Evolutionary conservation across 2,329 filamentous ascomycete species (phyloP), one percentile per base, ranked within the genome.

Genomic region (Periconia sp.): DNA sequence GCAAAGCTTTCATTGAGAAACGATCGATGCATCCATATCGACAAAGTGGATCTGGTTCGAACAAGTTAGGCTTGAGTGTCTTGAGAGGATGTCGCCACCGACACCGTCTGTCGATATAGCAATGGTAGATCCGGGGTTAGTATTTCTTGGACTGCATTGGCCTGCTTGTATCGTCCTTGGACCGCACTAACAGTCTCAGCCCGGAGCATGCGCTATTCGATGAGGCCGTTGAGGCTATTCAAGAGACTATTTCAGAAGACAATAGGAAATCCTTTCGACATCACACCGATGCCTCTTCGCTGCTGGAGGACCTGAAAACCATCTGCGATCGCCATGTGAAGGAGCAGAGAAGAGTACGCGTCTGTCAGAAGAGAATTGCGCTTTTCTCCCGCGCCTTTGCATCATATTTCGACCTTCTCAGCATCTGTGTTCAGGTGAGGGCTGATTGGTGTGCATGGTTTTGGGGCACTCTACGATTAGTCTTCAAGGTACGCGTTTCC

Each of bases 321-420:
- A 19, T 52, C 4, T 51, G 49, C 35, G 28, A 38, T 13, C 17
- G 39, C 16, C 41, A 48, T 12, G 37, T 34, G 29, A 46, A 49
- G 16, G 38, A 48, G 17, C 40, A 52, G 11, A 41, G 36, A 21
- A 52, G 43, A 29, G 30, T 56, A 15, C 18, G 49, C 5, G 33
- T 39, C n/a, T 59, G 52, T 34, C 49, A 42, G 11, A 40, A 43
- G 25, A 63, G 59, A 35, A 45, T 63, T 10, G 36, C 42, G n/a
- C 31, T 53, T 4, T 65, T 65, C 36, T 40, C 52, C 7, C 50
- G 42, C 16, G 30, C 39, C 10, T 59, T 65, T 44, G 51, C 55
- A 21, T 48, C 55, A 6, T 66, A 59, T 42, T 65, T 65, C 33
- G 56, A 63, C 29, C 39, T 65, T 12, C 43, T 66, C 23, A 43